Evolutionary conservation across 2,329 filamentous ascomycete genomes (phyloP).

Genomic region (Lecanoromycetidae sp.): DNA sequence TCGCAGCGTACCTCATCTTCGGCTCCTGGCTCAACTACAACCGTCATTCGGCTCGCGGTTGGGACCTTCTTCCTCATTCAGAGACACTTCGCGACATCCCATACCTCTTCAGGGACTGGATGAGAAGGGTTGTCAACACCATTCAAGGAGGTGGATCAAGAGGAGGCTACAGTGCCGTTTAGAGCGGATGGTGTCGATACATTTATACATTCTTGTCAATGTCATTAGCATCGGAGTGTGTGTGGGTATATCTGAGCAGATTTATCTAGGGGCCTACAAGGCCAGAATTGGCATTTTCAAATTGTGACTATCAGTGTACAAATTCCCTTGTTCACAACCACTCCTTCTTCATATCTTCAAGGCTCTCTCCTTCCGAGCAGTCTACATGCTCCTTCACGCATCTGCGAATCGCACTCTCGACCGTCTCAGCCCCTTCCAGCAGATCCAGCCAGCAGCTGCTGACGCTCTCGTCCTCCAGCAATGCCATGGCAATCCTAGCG

Average conservation of each 20-base stretch:
- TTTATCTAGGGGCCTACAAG: too few species aligned
- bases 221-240: conserved; percentile 4
- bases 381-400: conserved; percentile 35
- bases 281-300: too few species aligned
- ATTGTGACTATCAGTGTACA: not conserved
- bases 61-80: conserved; percentile 86
- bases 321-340: not conserved
- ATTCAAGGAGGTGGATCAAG: conserved; percentile 69
- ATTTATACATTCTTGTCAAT: not conserved
- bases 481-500: conserved; percentile 37
- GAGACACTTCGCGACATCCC: conserved; percentile 87
- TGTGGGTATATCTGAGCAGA: not conserved
- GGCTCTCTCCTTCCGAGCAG: conserved; percentile 39
- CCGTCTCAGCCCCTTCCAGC: conserved; percentile 37
- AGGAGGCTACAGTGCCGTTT: conserved; percentile 92
- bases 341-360: conserved; percentile 29
- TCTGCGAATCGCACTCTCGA: conserved; percentile 36
- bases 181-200: not conserved
- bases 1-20: conserved; percentile 87
- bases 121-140: conserved; percentile 64
- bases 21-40: conserved; percentile 99
- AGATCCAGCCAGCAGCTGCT: conserved; percentile 43
- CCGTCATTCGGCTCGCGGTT: conserved; percentile 85
- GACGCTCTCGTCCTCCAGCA: conserved; percentile 36
- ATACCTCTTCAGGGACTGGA: conserved; percentile 83